Evolutionary conservation across 805 yeast genomes (phyloP).

Genomic region (Komagataella pseudopastoris): DNA sequence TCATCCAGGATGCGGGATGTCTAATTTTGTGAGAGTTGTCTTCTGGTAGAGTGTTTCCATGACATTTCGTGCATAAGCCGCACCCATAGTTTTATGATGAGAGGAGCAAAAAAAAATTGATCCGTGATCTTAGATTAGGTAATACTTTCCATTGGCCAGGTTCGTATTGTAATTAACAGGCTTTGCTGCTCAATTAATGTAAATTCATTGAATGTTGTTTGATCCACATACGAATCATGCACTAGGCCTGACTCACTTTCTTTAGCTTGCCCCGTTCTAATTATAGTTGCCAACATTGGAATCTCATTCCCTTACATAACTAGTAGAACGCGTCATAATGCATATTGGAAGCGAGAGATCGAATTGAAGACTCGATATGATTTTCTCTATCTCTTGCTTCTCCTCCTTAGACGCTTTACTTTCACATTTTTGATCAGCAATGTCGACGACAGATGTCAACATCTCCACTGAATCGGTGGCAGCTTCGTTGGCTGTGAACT

Average conservation of each 20-base stretch:
- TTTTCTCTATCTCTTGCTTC: neutral
- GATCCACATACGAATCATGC: neutral
- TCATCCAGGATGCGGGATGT: neutral
- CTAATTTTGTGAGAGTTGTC: neutral
- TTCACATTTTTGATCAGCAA: slow-evolving; percentile 1
- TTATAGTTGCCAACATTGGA: neutral
- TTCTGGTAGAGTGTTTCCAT: neutral
- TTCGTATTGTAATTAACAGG: no score
- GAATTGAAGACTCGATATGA: neutral
- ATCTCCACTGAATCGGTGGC: slow-evolving; percentile 67
- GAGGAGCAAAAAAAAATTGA: neutral
- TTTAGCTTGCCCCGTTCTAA: neutral
- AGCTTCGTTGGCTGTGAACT: slow-evolving; percentile 57
- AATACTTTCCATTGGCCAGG: no score
- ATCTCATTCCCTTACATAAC: neutral
- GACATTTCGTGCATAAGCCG: neutral
- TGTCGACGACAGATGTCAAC: slow-evolving; percentile 14
- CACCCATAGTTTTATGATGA: neutral
- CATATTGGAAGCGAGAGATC: neutral
- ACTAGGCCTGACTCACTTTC: neutral
- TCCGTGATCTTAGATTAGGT: neutral
- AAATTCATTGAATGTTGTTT: neutral
- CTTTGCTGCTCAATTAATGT: no score
- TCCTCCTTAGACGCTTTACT: neutral
- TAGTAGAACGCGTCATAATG: neutral